Evolutionary conservation across 257 asterid genomes (phyloP), one percentile per base, ranked within the genome.

Genomic region (Salvia rosmarinus): DNA sequence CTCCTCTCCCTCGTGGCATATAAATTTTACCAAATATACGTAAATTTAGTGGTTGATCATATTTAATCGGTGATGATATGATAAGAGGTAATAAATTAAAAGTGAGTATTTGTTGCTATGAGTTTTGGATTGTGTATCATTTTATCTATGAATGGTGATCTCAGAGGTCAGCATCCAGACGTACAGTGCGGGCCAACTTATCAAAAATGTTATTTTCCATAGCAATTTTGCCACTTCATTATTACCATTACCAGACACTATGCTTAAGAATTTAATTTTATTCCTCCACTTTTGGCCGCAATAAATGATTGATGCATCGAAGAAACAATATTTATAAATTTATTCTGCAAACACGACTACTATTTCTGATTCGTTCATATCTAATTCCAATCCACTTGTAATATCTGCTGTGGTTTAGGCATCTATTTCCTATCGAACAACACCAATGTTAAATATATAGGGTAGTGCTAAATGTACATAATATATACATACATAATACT

Each of bases 161-260:
- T 64, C 56, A 42, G 60, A 73, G 20, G 34, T 32, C 60, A 74
- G 68, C 17, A 14, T 55, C 37, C 73, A 54, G 73, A 74, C 35
- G 55, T 50, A 32, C 34, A 63, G 66, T 73, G 67, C 51, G 39
- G 7, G 67, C 73, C 73, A 12, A 3, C 14, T 43, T 54, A 72
- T 72, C 77, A 51, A 11, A 25, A 9, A 11, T 55, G 55, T 37
- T n/a, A 55, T 17, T 65, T 59, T 55, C 49, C 11, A 40, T 73
- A 23, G 52, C 77, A 49, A 40, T 65, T 64, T 43, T 40, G 70
- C 21, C 56, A 70, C 23, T 1, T n/a, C 46, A 19, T 20, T 49
- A 20, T 58, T 17, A 35, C 19, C 60, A 59, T 6, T 21, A 32
- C 19, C 8, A 39, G 10, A 62, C 14, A 47, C 20, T n/a, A 39